Base-by-base conservation (phyloP, 2,329 filamentous ascomycete genomes). In the Helotiales sp. region DNA sequence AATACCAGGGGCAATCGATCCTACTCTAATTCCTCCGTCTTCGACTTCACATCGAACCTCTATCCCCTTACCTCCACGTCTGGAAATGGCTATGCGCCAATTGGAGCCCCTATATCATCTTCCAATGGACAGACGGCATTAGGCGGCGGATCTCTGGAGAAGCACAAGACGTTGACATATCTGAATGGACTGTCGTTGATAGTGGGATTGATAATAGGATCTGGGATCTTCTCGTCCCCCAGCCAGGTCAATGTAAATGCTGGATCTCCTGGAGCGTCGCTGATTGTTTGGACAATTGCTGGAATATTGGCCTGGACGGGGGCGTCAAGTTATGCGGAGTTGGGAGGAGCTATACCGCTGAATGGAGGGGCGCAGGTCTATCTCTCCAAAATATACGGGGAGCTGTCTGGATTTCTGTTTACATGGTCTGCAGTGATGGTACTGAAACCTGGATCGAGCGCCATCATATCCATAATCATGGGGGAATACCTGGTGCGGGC, bases 381-480 rank as follows among this genome's bases (percentile, higher is more conserved):
- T 78, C 83, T 99, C 50, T 90, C 93, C 72, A 98, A 98, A 81
- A 99, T 97, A 67, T 97, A 97, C 79, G 95, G 95, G 63, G 96
- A 99, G 80, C 83, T 97, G 75, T 88, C 89, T 1, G 96, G 96
- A 0, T 99, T 99, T 77, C 83, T 98, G 37, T 99, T 97, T 79
- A 96, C 94, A 1, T 99, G 96, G 96, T 93, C 93, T 61, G 94
- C 96, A 0, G 93, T 98, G 17, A 86, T 96, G 68, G 96, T 99
- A 13, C 83, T 99, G 69, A 98, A 97, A 81, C 96, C 96, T 0
- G 96, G 96, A 2, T 92, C 92, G 45, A 90, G 93, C 10, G 96
- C 96, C 69, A 99, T 99, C 77, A 93, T 99, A 71, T 87, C 95
- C 71, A 97, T 99, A 73, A 97, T 99, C 75, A 97, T 98, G 84